Conservation (phyloP, 257 asterid genomes). For the Solanum appendiculatum region DNA sequence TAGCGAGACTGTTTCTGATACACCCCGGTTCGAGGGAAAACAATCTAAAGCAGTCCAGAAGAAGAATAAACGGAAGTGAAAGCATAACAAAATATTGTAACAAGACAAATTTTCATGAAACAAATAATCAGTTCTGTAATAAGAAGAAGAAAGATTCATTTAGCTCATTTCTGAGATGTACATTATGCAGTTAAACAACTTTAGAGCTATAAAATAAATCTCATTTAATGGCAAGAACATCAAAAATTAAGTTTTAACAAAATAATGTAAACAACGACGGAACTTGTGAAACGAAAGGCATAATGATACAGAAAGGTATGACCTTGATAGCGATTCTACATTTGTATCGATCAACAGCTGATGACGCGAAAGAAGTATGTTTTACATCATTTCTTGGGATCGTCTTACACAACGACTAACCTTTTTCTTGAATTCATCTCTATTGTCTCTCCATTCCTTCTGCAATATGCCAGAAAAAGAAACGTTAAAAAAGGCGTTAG, state of each 20-base stretch:
- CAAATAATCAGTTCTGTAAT: not conserved
- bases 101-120: not conserved
- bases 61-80: not conserved
- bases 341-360: not conserved
- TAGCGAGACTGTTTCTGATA: not conserved
- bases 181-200: not conserved
- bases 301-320: not conserved
- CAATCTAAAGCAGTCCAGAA: not conserved
- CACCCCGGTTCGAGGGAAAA: not conserved
- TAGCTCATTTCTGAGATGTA: not conserved
- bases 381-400: constrained; percentile 68
- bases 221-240: not conserved
- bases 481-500: not conserved
- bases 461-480: constrained; percentile 19
- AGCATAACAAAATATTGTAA: not conserved
- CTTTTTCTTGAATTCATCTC: constrained; percentile 85
- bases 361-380: not conserved
- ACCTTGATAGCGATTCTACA: not conserved
- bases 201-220: not conserved
- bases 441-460: constrained; percentile 98
- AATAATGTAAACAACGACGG: not conserved
- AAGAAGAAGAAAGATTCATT: not conserved
- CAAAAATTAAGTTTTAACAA: not conserved
- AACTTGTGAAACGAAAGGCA: not conserved
- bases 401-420: constrained; percentile 90